A percentile compares a stretch with the other conserved stretches of the same genome.
Conservation (phyloP, 2,329 filamentous ascomycete species). For the Fusarium proliferatum region DNA sequence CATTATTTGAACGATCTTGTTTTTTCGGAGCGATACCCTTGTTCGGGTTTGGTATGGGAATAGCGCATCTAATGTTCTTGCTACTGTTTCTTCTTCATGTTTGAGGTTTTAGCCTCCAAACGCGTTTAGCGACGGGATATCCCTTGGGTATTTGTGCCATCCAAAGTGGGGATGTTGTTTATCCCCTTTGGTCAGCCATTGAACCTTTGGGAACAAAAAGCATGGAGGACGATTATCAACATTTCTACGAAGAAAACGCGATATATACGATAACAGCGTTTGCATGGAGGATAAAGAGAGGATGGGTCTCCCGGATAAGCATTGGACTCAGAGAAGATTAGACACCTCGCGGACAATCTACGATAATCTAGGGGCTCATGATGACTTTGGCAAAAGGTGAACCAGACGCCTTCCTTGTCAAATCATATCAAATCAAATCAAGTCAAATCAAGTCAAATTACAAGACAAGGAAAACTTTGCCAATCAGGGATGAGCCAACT, state of each 20-base stretch:
- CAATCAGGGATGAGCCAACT: slow-evolving; percentile 3
- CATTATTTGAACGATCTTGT: neutral
- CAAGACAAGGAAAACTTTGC: slow-evolving; percentile 4
- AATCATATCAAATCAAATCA: slow-evolving; percentile 7
- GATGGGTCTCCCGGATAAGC: slow-evolving; percentile 4
- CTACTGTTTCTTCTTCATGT: slow-evolving; percentile 13
- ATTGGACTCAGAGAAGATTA: slow-evolving; percentile 22
- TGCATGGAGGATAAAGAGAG: neutral
- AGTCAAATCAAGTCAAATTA: slow-evolving; percentile 9
- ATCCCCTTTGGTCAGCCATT: slow-evolving; percentile 3
- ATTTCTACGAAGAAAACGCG: slow-evolving; percentile 26
- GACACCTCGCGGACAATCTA: slow-evolving; percentile 22
- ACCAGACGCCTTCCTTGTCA: slow-evolving; percentile 28
- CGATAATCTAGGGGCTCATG: slow-evolving; percentile 16
- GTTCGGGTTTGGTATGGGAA: slow-evolving; percentile 34
- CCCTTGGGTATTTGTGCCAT: slow-evolving; percentile 16
- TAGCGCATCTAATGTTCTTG: slow-evolving; percentile 28
- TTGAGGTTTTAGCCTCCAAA: slow-evolving; percentile 26
- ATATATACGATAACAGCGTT: slow-evolving; percentile 39
- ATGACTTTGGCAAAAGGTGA: slow-evolving; percentile 21
- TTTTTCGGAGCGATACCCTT: slow-evolving; percentile 23
- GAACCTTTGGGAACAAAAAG: slow-evolving; percentile 9
- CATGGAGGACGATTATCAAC: slow-evolving; percentile 16
- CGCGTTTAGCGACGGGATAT: slow-evolving; percentile 37
- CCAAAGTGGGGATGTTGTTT: slow-evolving; percentile 19